These are phyloP conservation scores for Apiospora pterosperma DNA, from an alignment of 2,329 filamentous ascomycete genomes.

Conservation along the genomic window DNA sequence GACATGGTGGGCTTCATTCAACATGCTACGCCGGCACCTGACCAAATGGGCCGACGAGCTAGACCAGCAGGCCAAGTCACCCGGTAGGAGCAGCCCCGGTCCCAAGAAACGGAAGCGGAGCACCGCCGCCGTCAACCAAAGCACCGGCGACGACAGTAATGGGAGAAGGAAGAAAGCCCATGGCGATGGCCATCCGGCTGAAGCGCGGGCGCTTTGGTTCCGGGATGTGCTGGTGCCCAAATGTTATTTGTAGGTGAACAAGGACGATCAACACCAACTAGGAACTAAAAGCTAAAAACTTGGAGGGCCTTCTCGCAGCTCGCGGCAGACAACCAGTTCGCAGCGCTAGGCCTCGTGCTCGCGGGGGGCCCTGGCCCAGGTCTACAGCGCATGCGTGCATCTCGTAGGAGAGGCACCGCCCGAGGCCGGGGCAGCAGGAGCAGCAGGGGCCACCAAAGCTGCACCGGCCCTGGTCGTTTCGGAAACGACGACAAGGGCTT, in stretches of 20 bases:
- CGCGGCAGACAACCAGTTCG: conserved; percentile 69
- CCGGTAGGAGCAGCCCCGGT: conserved; percentile 19
- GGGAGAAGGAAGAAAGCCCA: not conserved
- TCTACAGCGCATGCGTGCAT: conserved; percentile 42
- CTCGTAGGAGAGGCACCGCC: conserved; percentile 24
- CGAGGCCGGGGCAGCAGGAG: conserved; percentile 11
- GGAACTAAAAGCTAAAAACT: too few relatives aligned
- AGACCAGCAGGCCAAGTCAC: conserved; percentile 12
- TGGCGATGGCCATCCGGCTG: conserved; percentile 9
- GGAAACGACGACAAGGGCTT: too few relatives aligned
- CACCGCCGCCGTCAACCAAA: conserved; percentile 27
- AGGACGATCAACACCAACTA: too few relatives aligned
- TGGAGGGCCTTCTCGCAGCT: conserved; percentile 64
- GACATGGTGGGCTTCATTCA: conserved; percentile 77
- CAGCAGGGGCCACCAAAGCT: too few relatives aligned
- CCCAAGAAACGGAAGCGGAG: conserved; percentile 37
- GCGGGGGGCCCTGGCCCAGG: conserved; percentile 60
- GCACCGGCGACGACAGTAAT: conserved; percentile 15
- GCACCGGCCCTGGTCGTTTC: too few relatives aligned
- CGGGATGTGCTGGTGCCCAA: conserved; percentile 35
- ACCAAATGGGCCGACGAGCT: conserved; percentile 46
- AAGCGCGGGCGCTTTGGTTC: conserved; percentile 35
- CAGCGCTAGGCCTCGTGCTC: conserved; percentile 66
- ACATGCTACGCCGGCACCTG: conserved; percentile 66
- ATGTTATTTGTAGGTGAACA: conserved; percentile 37